A percentile compares a stretch with the other conserved stretches of the same genome.
phyloP scores from a whole-genome alignment of 495 filamentous ascomycete genomes.

The Podospora fimiseda region DNA sequence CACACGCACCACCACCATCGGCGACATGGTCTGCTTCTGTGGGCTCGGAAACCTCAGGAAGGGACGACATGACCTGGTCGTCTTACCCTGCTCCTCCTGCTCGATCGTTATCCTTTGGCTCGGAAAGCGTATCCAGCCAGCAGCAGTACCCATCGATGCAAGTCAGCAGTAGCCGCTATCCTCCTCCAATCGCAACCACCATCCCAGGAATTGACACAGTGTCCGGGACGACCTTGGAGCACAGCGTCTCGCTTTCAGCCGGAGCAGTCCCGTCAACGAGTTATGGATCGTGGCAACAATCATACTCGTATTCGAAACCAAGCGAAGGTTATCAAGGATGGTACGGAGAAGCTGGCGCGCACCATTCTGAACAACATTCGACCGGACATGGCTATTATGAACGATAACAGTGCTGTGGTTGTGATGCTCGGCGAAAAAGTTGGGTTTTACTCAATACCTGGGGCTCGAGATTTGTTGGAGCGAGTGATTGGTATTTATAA shows the following conservation, averaged over 20 bases:
- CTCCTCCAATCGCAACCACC: conserved; percentile 31
- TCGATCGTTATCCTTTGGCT: conserved; percentile 41
- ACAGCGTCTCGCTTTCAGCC: conserved; percentile 34
- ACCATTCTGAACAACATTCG: conserved; percentile 25
- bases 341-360: conserved; percentile 33
- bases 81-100: conserved; percentile 33
- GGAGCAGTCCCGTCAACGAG: conserved; percentile 33
- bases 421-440: neutral
- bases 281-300: conserved; percentile 40
- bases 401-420: conserved; percentile 11
- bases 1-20: conserved; percentile 30
- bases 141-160: conserved; percentile 30
- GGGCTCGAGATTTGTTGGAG: neutral
- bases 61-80: conserved; percentile 34
- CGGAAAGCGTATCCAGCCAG: conserved; percentile 28
- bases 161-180: conserved; percentile 28
- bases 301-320: conserved; percentile 37
- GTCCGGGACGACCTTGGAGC: conserved; percentile 27
- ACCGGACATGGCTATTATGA: conserved; percentile 30
- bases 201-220: conserved; percentile 34
- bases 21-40: conserved; percentile 36
- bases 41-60: conserved; percentile 23
- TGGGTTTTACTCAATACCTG: too few relatives aligned
- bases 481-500: neutral
- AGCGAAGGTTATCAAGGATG: conserved; percentile 33